Base-by-base conservation (phyloP, 768 basidiomycete genomes). In the Gyrodon lividus region DNA sequence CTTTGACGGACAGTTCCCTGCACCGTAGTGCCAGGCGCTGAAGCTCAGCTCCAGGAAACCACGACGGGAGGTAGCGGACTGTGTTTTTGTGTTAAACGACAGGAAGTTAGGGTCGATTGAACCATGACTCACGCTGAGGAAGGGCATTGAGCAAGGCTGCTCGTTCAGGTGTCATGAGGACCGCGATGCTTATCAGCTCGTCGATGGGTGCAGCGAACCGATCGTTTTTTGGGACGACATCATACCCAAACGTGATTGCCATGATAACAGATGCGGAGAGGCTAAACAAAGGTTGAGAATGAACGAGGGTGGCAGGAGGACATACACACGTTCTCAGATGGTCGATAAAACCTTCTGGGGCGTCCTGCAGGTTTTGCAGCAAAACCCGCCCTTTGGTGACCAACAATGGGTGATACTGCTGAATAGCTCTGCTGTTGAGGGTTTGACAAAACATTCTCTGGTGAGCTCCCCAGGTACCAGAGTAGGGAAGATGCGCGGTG, bases 61-160 rank as follows among this genome's bases (percentile, higher is more conserved):
- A 63, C 7, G 63, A 42, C 2, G 65, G 55, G 19, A 67, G 40
- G 8, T 55, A 37, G 26, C 50, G 19, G 10, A 60, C 65, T 67
- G 46, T 38, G 24, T 2, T n/a, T 6, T 3, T 22, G 58, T 44
- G 45, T 48, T 44, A 26, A 24, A 24, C 22, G 42, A 39, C 16
- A 23, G 34, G n/a, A 2, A 43, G 14, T 34, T 2, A 1, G 28
- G 3, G 37, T 4, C 3, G 2, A 8, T 47, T n/a, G 6, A 23
- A 49, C 30, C 9, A 46, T 26, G 22, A 58, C 65, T 16, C 19
- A 65, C 61, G 46, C 24, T 54, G 51, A 4, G 65, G 63, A 38
- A 67, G 56, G 17, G 46, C 24, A n/a, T 50, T 51, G 20, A 63
- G 50, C 20, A 63, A 46, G 37, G 49, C 22, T 4, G 59, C 52